These are phyloP conservation scores for Scortechinia acanthostroma DNA, from an alignment of 2,329 filamentous ascomycete genomes.

Conservation along the genomic window DNA sequence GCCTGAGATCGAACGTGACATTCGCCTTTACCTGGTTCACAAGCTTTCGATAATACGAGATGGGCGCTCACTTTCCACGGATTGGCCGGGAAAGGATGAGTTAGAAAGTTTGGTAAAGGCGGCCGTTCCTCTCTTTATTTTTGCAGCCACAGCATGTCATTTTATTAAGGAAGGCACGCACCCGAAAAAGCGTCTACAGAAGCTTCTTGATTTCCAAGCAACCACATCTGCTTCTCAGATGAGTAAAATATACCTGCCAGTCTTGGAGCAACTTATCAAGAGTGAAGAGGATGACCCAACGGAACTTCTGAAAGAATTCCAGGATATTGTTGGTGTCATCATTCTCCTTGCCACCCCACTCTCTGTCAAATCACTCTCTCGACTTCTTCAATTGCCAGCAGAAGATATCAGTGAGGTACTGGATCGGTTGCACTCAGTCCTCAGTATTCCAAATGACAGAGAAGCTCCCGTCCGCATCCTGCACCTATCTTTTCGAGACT, in stretches of 20 bases:
- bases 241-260: constrained; percentile 13
- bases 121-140: neutral
- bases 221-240: constrained; percentile 7
- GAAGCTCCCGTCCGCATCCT: constrained; percentile 9
- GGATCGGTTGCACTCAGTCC: constrained; percentile 10
- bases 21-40: constrained; percentile 19
- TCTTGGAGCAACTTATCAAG: constrained; percentile 11
- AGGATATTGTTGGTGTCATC: constrained; percentile 12
- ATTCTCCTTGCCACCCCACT: constrained; percentile 11
- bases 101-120: constrained; percentile 3
- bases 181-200: constrained; percentile 2
- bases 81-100: constrained; percentile 17
- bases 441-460: constrained; percentile 7
- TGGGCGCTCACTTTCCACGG: constrained; percentile 6
- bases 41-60: constrained; percentile 17
- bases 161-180: constrained; percentile 1
- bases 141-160: neutral
- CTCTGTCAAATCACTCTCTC: constrained; percentile 7
- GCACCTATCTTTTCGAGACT: constrained; percentile 20
- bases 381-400: constrained; percentile 6
- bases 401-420: constrained; percentile 6
- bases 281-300: constrained; percentile 3
- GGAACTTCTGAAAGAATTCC: constrained; percentile 7
- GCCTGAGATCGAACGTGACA: constrained; percentile 21
- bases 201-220: neutral